Evolutionary conservation across 2,329 filamentous ascomycete species (phyloP).

Genomic region (Alternaria consortialis): DNA sequence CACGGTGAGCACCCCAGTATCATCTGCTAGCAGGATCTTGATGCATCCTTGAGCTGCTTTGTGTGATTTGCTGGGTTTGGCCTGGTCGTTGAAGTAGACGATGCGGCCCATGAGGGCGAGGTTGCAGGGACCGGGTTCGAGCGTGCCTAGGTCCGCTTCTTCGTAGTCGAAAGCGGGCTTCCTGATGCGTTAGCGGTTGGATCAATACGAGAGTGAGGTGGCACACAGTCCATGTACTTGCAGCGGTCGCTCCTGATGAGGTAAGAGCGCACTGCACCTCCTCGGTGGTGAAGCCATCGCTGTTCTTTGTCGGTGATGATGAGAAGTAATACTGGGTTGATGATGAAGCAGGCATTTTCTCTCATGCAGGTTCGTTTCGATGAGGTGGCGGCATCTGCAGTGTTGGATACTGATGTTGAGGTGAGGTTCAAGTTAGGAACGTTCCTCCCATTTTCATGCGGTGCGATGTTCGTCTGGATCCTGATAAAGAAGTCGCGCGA

Average conservation of each 20-base stretch:
- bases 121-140: constrained; percentile 61
- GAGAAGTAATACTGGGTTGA: constrained; percentile 58
- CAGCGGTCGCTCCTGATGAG: constrained; percentile 42
- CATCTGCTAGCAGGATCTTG: constrained; percentile 65
- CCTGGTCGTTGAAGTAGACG: constrained; percentile 62
- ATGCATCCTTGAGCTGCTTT: constrained; percentile 61
- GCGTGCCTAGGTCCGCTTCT: constrained; percentile 56
- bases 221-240: constrained; percentile 25
- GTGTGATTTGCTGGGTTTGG: constrained; percentile 55
- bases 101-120: constrained; percentile 65
- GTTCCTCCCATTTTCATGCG: neutral
- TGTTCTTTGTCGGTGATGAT: constrained; percentile 38
- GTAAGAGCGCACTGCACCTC: constrained; percentile 55
- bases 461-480: neutral
- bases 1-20: constrained; percentile 64
- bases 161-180: constrained; percentile 59
- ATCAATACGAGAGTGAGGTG: neutral
- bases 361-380: neutral
- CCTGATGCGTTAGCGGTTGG: constrained; percentile 38
- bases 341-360: constrained; percentile 47
- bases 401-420: neutral
- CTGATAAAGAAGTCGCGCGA: neutral
- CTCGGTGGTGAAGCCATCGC: constrained; percentile 64
- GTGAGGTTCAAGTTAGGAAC: neutral
- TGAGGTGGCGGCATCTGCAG: neutral